phyloP scores from a whole-genome alignment of 805 yeast species.

The Spathaspora sp. region DNA sequence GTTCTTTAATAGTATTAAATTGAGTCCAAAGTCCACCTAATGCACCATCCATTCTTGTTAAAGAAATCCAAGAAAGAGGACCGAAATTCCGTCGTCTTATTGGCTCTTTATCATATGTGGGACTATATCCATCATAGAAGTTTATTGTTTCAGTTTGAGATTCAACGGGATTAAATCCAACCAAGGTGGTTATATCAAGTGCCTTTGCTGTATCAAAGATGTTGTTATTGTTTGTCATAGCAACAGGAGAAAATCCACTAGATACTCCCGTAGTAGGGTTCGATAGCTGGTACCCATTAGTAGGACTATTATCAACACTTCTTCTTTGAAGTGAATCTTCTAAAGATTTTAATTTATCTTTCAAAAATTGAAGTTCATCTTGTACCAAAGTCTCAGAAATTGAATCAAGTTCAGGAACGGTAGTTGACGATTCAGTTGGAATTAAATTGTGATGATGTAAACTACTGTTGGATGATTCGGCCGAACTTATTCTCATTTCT shows the following conservation, averaged over 20 bases:
- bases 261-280: neutral
- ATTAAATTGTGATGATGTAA: too few relatives aligned
- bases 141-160: conserved; percentile 13
- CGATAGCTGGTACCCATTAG: neutral
- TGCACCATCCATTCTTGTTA: conserved; percentile 24
- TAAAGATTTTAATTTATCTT: conserved; percentile 11
- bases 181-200: neutral
- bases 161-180: conserved; percentile 14
- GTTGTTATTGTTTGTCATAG: neutral
- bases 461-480: neutral
- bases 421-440: neutral
- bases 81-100: conserved; percentile 25
- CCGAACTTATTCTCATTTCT: neutral
- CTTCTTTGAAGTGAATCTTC: conserved; percentile 10
- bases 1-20: conserved; percentile 6
- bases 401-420: neutral
- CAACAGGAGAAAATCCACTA: neutral
- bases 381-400: conserved; percentile 5
- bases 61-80: conserved; percentile 28
- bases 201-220: neutral
- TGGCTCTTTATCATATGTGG: conserved; percentile 20
- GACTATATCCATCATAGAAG: conserved; percentile 19
- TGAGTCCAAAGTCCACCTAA: conserved; percentile 10
- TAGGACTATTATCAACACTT: neutral
- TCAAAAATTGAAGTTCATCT: conserved; percentile 11